Percentiles rank a stretch among this genome's conserved stretches.
These are phyloP conservation scores for Psidium guajava DNA, from an alignment of 345 rosid genomes.

Conservation along the genomic window DNA sequence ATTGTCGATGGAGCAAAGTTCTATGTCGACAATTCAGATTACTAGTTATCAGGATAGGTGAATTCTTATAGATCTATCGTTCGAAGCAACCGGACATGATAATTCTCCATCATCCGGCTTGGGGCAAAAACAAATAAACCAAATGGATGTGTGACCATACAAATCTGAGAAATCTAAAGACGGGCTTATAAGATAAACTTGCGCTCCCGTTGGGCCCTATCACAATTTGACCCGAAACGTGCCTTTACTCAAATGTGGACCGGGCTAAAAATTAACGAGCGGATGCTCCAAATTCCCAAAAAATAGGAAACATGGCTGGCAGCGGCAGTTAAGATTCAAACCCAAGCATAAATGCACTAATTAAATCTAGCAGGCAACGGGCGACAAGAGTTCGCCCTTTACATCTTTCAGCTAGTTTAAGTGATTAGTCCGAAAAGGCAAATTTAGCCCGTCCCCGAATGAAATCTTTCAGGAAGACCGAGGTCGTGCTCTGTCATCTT, in stretches of 20 bases:
- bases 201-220: neutral
- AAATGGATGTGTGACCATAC: neutral
- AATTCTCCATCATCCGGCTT: neutral
- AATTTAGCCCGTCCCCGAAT: too few relatives aligned
- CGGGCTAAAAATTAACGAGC: neutral
- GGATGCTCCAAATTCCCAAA: neutral
- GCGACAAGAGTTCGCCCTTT: neutral
- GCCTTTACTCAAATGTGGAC: neutral
- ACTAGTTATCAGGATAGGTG: neutral
- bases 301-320: neutral
- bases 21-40: too few relatives aligned
- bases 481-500: too few relatives aligned
- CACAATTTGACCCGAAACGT: neutral
- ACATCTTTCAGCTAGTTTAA: too few relatives aligned
- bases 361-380: neutral
- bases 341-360: neutral
- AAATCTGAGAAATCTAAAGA: neutral
- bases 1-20: too few relatives aligned
- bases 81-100: accelerated
- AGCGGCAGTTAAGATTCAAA: neutral
- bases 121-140: neutral
- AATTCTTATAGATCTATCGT: neutral
- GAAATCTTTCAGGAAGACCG: too few relatives aligned
- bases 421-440: too few relatives aligned
- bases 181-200: neutral